Base-by-base conservation (phyloP, 169 alveolate species). In the Plasmodium fragile region DNA sequence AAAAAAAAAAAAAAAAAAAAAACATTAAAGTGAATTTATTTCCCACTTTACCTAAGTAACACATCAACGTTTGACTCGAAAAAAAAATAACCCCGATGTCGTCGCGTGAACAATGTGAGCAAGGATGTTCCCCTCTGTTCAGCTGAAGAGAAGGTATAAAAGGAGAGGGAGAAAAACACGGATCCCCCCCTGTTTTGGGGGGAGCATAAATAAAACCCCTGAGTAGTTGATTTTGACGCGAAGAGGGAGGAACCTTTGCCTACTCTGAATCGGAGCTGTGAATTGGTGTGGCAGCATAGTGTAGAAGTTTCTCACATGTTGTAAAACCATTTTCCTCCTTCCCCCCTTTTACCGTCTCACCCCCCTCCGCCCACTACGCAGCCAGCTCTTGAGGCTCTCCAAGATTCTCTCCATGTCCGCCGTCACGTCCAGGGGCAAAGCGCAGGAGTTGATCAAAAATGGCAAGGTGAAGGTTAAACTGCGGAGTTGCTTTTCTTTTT, bases 101-200 rank as follows among this genome's bases (percentile, higher is more conserved):
- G 3, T 65, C 72, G 28, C 39, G n/a, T 72, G 36, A 83, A 45
- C 22, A 45, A 72, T 71, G 92, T 71, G 92, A 83, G 39, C 1
- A 32, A 87, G 10, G 30, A 87, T 87, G 93, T 87, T 87, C 18
- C 93, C 93, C 28, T 49, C 93, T 18, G 93, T 87, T 55, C 93
- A 87, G 28, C 41, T 87, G 49, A 87, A 78, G 49, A 87, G 80
- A 71, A 85, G 87, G 93, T 85, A 85, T n/a, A n/a, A n/a, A n/a
- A n/a, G n/a, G 32, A 34, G 28, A 4, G 11, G 6, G 36, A 3
- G 36, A 22, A 2, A 22, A 65, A 65, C 7, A 34, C 4, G 25
- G 13, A 13, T 73, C 22, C 22, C 32, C 32, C 3, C 22, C 32
- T 16, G 1, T 73, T 73, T 32, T 39, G 6, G 45, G 25, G 41